These are phyloP conservation scores for Corylus americana DNA, from an alignment of 306 rosid genomes.

Conservation along the genomic window DNA sequence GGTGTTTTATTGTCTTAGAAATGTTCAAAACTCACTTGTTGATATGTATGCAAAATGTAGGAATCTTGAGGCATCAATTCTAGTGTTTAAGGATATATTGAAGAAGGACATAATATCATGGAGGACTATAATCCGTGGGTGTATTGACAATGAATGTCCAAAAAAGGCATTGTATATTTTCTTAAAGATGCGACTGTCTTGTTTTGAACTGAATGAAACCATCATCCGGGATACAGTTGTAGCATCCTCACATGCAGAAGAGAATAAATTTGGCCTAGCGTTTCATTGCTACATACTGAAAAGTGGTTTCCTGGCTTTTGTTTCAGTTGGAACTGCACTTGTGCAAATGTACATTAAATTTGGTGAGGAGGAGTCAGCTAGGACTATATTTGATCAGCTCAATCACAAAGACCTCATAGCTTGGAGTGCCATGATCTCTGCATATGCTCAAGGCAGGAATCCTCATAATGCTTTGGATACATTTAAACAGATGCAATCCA, in stretches of 20 bases:
- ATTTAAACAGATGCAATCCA: conserved; percentile 25
- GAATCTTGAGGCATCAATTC: conserved; percentile 21
- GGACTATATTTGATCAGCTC: conserved; percentile 22
- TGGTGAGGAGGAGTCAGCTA: conserved; percentile 24
- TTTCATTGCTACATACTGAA: conserved; percentile 20
- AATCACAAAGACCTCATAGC: conserved; percentile 23
- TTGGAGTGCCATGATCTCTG: conserved; percentile 29
- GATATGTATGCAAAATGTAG: conserved; percentile 30
- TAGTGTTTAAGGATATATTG: conserved; percentile 6
- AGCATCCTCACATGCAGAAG: conserved; percentile 17
- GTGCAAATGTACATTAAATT: conserved; percentile 27
- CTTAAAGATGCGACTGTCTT: conserved; percentile 5
- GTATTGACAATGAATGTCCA: conserved; percentile 21
- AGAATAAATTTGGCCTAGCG: conserved; percentile 16
- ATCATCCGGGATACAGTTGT: conserved; percentile 8
- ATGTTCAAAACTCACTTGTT: conserved; percentile 21
- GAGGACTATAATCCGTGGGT: conserved; percentile 24
- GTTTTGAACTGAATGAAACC: conserved; percentile 7
- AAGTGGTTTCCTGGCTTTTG: conserved; percentile 22
- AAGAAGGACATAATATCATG: conserved; percentile 25
- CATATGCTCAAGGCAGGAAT: conserved; percentile 26
- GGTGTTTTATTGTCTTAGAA: not conserved
- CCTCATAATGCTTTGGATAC: conserved; percentile 8
- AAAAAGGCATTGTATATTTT: conserved; percentile 18
- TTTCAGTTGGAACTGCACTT: conserved; percentile 26